Percentiles rank a stretch among this genome's conserved stretches.
Conservation (phyloP, 805 yeast species). For the Metschnikowia drakensbergensis region DNA sequence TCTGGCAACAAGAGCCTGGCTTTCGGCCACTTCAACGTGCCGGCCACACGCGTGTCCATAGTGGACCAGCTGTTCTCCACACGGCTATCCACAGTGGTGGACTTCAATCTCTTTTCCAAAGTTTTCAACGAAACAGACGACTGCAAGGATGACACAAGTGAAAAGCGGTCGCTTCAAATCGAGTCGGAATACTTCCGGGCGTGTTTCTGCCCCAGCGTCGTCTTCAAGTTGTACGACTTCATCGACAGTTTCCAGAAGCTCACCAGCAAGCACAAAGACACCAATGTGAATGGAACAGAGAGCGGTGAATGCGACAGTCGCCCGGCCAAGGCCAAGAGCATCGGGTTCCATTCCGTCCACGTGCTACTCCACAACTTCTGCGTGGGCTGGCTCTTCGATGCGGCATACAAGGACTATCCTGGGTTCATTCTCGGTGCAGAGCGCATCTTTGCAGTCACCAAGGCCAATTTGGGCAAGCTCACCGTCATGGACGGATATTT, state of each 20-base stretch:
- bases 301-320: background rate
- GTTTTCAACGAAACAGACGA: constrained; percentile 32
- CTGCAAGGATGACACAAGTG: constrained; percentile 15
- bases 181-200: constrained; percentile 58
- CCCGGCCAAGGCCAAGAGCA: background rate
- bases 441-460: constrained; percentile 61
- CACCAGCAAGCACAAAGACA: background rate
- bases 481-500: constrained; percentile 66
- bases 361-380: constrained; percentile 63
- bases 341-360: constrained; percentile 40
- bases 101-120: constrained; percentile 44
- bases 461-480: constrained; percentile 59
- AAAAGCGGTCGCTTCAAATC: constrained; percentile 48
- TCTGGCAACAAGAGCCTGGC: constrained; percentile 18
- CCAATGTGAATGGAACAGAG: background rate
- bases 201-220: constrained; percentile 50
- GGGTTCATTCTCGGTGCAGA: constrained; percentile 83
- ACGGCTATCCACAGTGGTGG: constrained; percentile 40
- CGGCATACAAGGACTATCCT: constrained; percentile 43
- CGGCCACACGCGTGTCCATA: constrained; percentile 40
- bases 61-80: constrained; percentile 37
- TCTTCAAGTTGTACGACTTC: constrained; percentile 38
- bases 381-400: constrained; percentile 74
- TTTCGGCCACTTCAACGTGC: constrained; percentile 39
- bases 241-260: constrained; percentile 22